Evolutionary conservation across 169 alveolate genomes (phyloP).

Genomic region (Eimeria necatrix): DNA sequence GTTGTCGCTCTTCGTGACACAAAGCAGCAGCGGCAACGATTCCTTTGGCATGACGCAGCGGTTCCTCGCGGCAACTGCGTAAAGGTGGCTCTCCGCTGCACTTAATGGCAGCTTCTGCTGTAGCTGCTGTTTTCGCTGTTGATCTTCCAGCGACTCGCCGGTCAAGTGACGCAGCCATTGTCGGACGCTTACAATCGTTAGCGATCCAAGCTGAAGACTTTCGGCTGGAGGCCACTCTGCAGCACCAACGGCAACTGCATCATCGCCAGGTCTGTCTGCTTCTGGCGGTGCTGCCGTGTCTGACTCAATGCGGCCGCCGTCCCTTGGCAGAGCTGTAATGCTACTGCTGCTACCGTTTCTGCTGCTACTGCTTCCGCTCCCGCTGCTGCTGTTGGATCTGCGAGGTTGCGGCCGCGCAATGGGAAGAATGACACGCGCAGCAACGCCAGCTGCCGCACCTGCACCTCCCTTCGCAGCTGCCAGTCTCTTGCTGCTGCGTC

Average conservation of each 20-base stretch:
- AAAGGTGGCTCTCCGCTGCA: not conserved
- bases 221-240: not conserved
- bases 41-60: not conserved
- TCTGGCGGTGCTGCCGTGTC: not conserved
- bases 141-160: not conserved
- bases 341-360: not conserved
- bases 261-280: not conserved
- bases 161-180: not conserved
- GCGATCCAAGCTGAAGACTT: not conserved
- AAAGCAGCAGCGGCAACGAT: not conserved
- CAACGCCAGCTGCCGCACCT: not conserved
- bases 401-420: slow-evolving; percentile 3
- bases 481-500: not conserved
- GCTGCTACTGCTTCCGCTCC: not conserved
- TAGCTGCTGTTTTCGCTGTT: not conserved
- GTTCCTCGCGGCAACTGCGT: not conserved
- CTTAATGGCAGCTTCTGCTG: not conserved
- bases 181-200: not conserved
- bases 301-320: not conserved
- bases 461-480: not conserved
- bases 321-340: too few species aligned
- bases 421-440: not conserved
- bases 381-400: slow-evolving; percentile 10
- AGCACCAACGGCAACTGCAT: too few species aligned
- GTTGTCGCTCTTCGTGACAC: not conserved